Base-by-base conservation (phyloP, 176 grass and related monocot species). In the Triticum timopheevii region DNA sequence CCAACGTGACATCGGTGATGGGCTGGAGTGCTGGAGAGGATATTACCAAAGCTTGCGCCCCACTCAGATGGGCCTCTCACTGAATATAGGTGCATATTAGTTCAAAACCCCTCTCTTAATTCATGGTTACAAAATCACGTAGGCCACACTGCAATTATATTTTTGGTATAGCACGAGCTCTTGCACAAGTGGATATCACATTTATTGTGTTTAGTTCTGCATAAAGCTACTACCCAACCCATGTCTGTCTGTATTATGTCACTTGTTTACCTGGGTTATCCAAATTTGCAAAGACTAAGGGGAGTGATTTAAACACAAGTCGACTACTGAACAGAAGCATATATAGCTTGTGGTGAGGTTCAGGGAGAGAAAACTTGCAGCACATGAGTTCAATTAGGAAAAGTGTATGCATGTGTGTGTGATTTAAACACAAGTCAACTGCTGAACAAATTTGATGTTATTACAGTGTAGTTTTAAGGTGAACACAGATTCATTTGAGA, bases 41-140 rank as follows among this genome's bases (percentile, higher is more conserved):
- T 95, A 91, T 39, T 95, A 94, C 69, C 96, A 98, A 90, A 98
- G 96, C 89, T 70, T 98, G 73, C 90, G 93, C 13, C 96, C 90
- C 31, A 89, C 91, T 13, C 96, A 98, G 75, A 94, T 94, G 93
- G 93, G 96, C 2, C 86, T 92, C 10, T 95, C 93, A 17, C 50
- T 95, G 30, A 98, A 98, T 24, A 87, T 91, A 45, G 96, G 96
- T 98, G 86, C 67, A 85, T 66, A 65, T 22, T 75, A 22, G 4
- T 85, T 27, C 65, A 19, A 44, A 16, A 79, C 64, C 16, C 20
- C 19, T 50, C 7, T 83, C 12, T 65, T 64, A 34, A 63, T 56
- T 25, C 39, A 30, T 65, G 38, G 1, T 19, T 45, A 65, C 0
- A 19, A 47, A 76, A 22, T 44, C 47, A 13, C 33, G 66, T 50